Base-by-base conservation (phyloP, 352 stramenopile species). In the Globisporangium paddicum region DNA sequence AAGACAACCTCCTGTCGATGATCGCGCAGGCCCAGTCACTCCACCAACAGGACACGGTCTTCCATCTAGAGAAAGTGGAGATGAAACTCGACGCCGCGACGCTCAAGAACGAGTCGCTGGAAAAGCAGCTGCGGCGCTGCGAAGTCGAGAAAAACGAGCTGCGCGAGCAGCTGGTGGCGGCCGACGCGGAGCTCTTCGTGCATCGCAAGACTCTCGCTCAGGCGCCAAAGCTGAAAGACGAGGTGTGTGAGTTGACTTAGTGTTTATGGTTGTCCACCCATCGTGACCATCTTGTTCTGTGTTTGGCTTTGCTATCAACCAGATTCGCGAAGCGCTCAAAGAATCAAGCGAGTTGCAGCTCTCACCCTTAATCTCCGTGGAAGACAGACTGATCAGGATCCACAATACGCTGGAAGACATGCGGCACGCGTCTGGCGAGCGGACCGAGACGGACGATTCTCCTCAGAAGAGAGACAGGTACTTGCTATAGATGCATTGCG, bases 321-420 rank as follows among this genome's bases (percentile, higher is more conserved):
- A 71, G 18, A 64, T 71, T 23, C 60, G 77, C 0, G 45, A 71
- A 26, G 69, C 75, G 3, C 69, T 86, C 14, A 67, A 88, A 54
- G 62, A 72, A 35, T 67, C 66, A 1, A 65, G 63, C 18, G 58
- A 59, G 16, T 54, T 65, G 25, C 69, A 87, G 21, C 28, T 62
- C 21, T 61, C 62, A 5, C 44, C 75, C 14, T 70, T 77, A n/a
- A 71, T 90, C 5, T n/a, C n/a, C n/a, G n/a, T n/a, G n/a, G 75
- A 87, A 59, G 58, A 66, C 40, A 81, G 85, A 49, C 71, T 90
- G 18, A 79, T 73, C 40, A 54, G 60, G 14, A 68, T 89, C n/a
- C 71, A 87, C 56, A 77, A 86, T n/a, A 67, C 81, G 26, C 64
- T 89, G 51, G 73, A 89, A 14, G 81, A 87, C 14, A 63, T 89